phyloP scores from a whole-genome alignment of 441 rosid species.

The Lepidium campestre region DNA sequence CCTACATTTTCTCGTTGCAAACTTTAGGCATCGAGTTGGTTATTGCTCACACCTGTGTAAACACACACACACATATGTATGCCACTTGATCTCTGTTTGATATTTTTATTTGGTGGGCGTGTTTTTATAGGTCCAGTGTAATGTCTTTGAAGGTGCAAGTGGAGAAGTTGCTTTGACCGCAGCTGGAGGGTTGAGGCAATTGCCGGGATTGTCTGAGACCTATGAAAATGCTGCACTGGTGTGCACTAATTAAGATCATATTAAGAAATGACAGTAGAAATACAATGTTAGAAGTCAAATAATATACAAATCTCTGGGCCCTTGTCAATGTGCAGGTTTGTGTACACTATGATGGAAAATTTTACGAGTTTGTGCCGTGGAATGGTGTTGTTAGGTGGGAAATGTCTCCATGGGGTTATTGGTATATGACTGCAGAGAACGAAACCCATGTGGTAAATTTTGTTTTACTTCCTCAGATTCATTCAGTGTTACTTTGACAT shows the following conservation, averaged over 20 bases:
- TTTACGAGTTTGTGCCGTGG: constrained; percentile 97
- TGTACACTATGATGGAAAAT: constrained; percentile 70
- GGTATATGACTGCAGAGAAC: constrained; percentile 79
- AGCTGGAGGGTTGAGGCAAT: constrained; percentile 84
- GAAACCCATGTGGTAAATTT: constrained; percentile 57
- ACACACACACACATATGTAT: not conserved
- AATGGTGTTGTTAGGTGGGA: constrained; percentile 76
- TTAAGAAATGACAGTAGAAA: not conserved
- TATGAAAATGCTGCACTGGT: constrained; percentile 95
- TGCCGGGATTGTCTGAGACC: constrained; percentile 68
- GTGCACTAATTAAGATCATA: constrained; percentile 14
- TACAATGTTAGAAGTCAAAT: not conserved
- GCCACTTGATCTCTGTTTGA: not conserved
- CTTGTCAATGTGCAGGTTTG: constrained; percentile 57
- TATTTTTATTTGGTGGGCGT: constrained; percentile 7
- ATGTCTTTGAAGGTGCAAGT: constrained; percentile 78
- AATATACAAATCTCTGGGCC: not conserved
- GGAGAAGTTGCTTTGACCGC: constrained; percentile 90
- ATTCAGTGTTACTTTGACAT: not conserved
- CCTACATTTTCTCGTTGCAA: constrained; percentile 9
- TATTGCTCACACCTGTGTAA: not conserved
- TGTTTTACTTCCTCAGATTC: not conserved
- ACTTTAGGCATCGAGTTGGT: not conserved
- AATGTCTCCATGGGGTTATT: constrained; percentile 75
- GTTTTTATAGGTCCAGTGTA: constrained; percentile 76